A percentile compares a stretch with the other conserved stretches of the same genome.
Conservation (phyloP, 2,329 filamentous ascomycete species). For the Alternaria dauci region DNA sequence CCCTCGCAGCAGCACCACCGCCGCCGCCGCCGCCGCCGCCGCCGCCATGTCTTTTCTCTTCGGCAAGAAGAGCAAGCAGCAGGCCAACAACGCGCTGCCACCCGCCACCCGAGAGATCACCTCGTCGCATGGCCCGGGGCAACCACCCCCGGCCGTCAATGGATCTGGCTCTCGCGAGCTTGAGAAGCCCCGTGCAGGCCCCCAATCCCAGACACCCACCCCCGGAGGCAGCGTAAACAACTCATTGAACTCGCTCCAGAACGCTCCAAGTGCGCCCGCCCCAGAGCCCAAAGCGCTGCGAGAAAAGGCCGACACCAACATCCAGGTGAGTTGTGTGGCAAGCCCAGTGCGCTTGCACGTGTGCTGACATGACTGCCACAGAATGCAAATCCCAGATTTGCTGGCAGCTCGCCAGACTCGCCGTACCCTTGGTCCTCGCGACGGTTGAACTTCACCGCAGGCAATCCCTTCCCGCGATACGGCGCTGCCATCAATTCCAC, state of each 20-base stretch:
- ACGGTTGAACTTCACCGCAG: constrained; percentile 83
- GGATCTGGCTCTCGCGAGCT: constrained; percentile 55
- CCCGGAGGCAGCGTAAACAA: constrained; percentile 76
- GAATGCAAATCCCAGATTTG: constrained; percentile 36
- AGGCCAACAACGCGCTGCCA: constrained; percentile 56
- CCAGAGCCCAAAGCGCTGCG: constrained; percentile 69
- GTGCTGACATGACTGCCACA: constrained; percentile 35
- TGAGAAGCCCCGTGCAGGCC: constrained; percentile 42
- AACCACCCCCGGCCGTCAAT: constrained; percentile 54
- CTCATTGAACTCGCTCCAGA: constrained; percentile 71
- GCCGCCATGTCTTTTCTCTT: constrained; percentile 62
- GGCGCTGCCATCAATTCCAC: constrained; percentile 93
- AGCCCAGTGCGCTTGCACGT: not conserved
- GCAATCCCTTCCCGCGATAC: constrained; percentile 94
- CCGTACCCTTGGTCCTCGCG: constrained; percentile 97
- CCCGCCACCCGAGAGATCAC: constrained; percentile 65
- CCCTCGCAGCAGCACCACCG: constrained; percentile 24
- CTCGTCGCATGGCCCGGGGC: constrained; percentile 63
- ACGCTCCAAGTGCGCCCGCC: constrained; percentile 65
- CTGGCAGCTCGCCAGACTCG: constrained; percentile 69
- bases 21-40: constrained; percentile 29
- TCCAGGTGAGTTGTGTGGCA: constrained; percentile 56
- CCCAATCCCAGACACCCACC: constrained; percentile 64
- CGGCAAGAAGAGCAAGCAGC: constrained; percentile 57
- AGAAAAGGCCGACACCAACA: constrained; percentile 64